Evolutionary conservation across 2,329 filamentous ascomycete genomes (phyloP).

Genomic region (Iodosphaeria phyllophila): DNA sequence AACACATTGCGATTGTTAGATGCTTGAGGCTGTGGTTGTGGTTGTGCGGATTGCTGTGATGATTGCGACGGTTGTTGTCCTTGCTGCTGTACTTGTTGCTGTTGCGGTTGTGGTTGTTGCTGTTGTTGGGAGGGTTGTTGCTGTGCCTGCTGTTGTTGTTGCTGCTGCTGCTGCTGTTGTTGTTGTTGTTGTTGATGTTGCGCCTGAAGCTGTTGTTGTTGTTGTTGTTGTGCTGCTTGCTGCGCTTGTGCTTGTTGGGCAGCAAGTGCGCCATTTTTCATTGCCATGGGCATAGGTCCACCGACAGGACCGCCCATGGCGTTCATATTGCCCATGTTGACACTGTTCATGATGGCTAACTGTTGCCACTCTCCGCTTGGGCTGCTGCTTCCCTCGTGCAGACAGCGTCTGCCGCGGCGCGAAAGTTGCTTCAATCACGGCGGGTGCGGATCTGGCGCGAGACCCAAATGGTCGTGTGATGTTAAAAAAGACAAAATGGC

Average conservation of each 20-base stretch:
- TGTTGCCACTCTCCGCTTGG: constrained; percentile 1
- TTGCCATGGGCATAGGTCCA: constrained; percentile 39
- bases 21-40: constrained; percentile 15
- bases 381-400: constrained; percentile 15
- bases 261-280: constrained; percentile 42
- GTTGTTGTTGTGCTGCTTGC: too few relatives aligned
- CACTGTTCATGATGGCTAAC: constrained; percentile 35
- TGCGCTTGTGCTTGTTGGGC: constrained; percentile 11
- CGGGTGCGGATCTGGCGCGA: constrained; percentile 2
- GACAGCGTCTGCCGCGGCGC: constrained; percentile 16
- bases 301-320: constrained; percentile 49
- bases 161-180: constrained; percentile 13
- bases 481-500: too few relatives aligned
- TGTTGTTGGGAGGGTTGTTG: too few relatives aligned
- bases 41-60: constrained; percentile 7
- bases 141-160: not conserved
- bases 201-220: too few relatives aligned
- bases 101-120: constrained; percentile 1
- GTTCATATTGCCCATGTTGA: constrained; percentile 51
- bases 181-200: constrained; percentile 15
- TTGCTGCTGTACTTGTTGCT: constrained; percentile 3
- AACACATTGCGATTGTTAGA: constrained; percentile 35
- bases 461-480: too few relatives aligned
- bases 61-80: constrained; percentile 2
- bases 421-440: not conserved